A percentile compares a stretch with the other conserved stretches of the same genome.
These are phyloP conservation scores for Paramecium sonneborni DNA, from an alignment of 73 alveolate species.

Conservation along the genomic window DNA sequence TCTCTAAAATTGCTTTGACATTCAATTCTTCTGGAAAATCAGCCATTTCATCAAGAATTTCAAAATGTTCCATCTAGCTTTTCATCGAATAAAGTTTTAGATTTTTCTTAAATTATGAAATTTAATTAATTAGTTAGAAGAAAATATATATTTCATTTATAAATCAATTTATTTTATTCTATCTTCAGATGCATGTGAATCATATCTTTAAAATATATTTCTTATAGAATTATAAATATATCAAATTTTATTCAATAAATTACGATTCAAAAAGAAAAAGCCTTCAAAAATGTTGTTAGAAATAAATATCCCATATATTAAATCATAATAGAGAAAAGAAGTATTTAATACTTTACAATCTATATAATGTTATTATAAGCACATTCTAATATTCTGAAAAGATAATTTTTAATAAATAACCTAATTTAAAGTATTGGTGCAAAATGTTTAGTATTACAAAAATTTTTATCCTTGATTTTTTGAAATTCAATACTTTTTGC, in stretches of 20 bases:
- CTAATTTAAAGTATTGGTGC: no score
- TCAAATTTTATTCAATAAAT: neutral
- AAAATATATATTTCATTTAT: neutral
- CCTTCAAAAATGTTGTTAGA: no score
- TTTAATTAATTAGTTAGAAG: neutral
- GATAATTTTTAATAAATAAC: neutral
- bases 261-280: no score
- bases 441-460: no score
- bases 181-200: neutral
- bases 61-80: neutral
- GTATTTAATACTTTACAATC: neutral
- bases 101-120: neutral
- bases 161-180: neutral
- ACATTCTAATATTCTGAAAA: neutral
- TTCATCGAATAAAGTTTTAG: neutral
- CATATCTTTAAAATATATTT: neutral
- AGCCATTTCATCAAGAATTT: neutral
- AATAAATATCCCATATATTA: neutral
- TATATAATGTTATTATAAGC: neutral
- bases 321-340: neutral
- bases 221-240: neutral
- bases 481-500: neutral
- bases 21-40: conserved; percentile 27
- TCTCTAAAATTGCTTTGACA: neutral
- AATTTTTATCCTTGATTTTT: neutral